Conservation (phyloP, 2,329 filamentous ascomycete species). For the Stemphylium beticola region DNA sequence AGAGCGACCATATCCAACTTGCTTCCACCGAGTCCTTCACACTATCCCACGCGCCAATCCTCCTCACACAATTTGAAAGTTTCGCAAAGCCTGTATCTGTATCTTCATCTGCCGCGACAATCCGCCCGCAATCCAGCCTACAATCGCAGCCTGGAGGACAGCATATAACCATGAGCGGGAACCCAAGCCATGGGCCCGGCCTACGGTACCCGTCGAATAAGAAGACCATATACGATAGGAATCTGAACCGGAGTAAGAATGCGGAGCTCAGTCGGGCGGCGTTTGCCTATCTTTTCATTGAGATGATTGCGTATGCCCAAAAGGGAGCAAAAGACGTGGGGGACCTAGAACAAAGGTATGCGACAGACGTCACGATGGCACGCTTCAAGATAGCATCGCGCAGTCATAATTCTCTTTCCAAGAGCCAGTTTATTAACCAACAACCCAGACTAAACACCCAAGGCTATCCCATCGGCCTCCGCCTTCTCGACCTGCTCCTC, state of each 20-base stretch:
- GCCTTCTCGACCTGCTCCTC: conserved; percentile 92
- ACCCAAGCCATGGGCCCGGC: conserved; percentile 51
- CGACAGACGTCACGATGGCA: background rate
- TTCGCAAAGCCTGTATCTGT: conserved; percentile 3
- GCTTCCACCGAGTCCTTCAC: conserved; percentile 25
- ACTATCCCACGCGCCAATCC: conserved; percentile 17
- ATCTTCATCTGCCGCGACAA: conserved; percentile 9
- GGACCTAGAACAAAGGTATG: conserved; percentile 87
- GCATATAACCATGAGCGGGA: conserved; percentile 34
- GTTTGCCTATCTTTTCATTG: conserved; percentile 94
- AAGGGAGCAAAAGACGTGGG: conserved; percentile 88
- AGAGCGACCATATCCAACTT: conserved; percentile 30
- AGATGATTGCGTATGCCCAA: conserved; percentile 97
- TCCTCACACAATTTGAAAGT: conserved; percentile 10
- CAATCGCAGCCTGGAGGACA: conserved; percentile 19
- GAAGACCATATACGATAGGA: conserved; percentile 97
- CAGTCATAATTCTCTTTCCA: too few species aligned
- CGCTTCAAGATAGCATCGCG: background rate
- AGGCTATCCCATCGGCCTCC: conserved; percentile 92
- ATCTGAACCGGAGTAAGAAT: conserved; percentile 86
- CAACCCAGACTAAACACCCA: conserved; percentile 77
- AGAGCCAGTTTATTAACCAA: background rate
- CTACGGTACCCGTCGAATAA: conserved; percentile 89
- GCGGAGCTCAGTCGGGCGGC: conserved; percentile 89
- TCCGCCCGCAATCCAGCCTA: conserved; percentile 2